Evolutionary conservation across 495 filamentous ascomycete genomes (phyloP), one percentile per base, ranked within the genome.

Genomic region (Talaromyces ruber): DNA sequence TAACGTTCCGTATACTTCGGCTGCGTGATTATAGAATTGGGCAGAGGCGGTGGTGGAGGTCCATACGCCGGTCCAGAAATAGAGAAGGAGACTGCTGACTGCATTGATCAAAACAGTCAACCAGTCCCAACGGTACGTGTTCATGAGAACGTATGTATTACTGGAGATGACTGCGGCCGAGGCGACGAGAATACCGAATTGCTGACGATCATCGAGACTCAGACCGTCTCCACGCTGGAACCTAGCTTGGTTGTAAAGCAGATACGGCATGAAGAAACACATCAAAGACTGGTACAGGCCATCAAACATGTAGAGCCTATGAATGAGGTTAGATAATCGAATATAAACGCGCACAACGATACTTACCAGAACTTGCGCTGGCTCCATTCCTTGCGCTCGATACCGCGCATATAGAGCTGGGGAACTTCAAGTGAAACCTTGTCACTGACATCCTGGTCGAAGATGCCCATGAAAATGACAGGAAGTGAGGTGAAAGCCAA

Each of bases 111-210:
- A 78, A 12, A 90, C 67, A 64, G 93, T 91, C 67, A 98, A 78
- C 93, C 93, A 98, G 72, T 99, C 95, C 95, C 95, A 98, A 62
- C 92, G 82, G 72, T 94, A 98, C 5, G 89, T 93, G 72, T 99
- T 99, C 76, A 99, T 82, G 64, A 98, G 77, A 66, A 99, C 88
- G 78, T 98, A 99, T 60, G 86, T 71, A 70, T 99, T 99, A 75
- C 96, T 94, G 12, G 82, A 68, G 66, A 96, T 78, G 51, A 95
- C 85, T 14, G 90, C 84, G 57, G 88, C 89, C 57, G 86, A 82
- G 3, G 85, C 92, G 60, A 97, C 83, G 67, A 91, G 91, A 58
- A 88, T 79, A 61, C 95, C 95, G 68, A 99, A 86, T 58, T 92
- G 86, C 55, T 84, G 83, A 59, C 87, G 82, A 68, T 96, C 93